A percentile compares a stretch with the other conserved stretches of the same genome.
phyloP scores from a whole-genome alignment of 495 filamentous ascomycete species.

The Amphirosellinia nigrospora region DNA sequence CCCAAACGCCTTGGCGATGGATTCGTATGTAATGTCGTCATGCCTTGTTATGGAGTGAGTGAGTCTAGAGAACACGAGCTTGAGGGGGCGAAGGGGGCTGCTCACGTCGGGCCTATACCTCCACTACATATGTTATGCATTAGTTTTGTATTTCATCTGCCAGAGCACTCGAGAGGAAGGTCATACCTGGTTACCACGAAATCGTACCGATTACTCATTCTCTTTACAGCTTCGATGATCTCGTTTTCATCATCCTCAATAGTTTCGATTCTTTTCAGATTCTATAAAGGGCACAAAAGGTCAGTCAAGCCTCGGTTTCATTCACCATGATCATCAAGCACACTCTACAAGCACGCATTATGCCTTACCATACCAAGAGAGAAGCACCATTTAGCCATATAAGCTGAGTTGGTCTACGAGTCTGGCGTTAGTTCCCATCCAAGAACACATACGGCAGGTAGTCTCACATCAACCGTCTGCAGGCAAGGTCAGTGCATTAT shows the following conservation, averaged over 20 bases:
- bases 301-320: neutral
- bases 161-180: neutral
- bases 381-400: constrained; percentile 93
- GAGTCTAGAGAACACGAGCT: constrained; percentile 21
- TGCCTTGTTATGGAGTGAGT: constrained; percentile 64
- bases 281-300: constrained; percentile 41
- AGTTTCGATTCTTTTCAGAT: constrained; percentile 86
- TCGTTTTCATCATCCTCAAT: constrained; percentile 89
- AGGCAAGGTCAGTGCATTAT: neutral
- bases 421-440: constrained; percentile 20
- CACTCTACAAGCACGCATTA: neutral
- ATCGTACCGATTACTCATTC: constrained; percentile 89
- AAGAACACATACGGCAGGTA: neutral
- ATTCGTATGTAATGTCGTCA: constrained; percentile 96
- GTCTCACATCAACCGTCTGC: constrained; percentile 46
- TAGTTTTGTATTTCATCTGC: neutral
- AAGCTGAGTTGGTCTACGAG: constrained; percentile 84
- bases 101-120: constrained; percentile 91
- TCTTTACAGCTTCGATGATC: constrained; percentile 83
- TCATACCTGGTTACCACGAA: constrained; percentile 80
- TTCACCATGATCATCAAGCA: neutral
- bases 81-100: neutral
- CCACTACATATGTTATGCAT: constrained; percentile 58
- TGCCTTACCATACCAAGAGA: constrained; percentile 72
- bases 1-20: constrained; percentile 87